Percentiles rank a stretch among this genome's conserved stretches.
phyloP scores from a whole-genome alignment of 805 yeast species.

The Ogataea populi-albae region DNA sequence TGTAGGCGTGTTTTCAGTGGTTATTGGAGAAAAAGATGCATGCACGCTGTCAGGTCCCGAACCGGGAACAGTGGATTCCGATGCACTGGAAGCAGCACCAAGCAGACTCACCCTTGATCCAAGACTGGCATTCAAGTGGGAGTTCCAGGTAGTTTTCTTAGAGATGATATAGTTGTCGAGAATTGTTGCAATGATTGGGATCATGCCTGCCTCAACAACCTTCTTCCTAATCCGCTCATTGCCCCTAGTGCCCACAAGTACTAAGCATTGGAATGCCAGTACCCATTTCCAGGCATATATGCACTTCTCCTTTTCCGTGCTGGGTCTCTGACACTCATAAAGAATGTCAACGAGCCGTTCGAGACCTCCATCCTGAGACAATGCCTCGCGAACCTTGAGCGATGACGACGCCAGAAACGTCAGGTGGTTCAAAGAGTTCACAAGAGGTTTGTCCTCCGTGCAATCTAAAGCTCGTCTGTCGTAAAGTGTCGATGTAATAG shows the following conservation, averaged over 20 bases:
- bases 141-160: conserved; percentile 22
- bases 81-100: conserved; percentile 7
- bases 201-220: conserved; percentile 87
- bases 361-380: conserved; percentile 86
- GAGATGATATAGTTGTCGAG: conserved; percentile 72
- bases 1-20: conserved; percentile 5
- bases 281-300: conserved; percentile 96
- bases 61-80: too few relatives aligned
- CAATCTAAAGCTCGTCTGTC: conserved; percentile 92
- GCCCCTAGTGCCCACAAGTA: conserved; percentile 89
- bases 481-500: conserved; percentile 83
- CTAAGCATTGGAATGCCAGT: conserved; percentile 86
- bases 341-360: conserved; percentile 83
- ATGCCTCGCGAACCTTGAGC: conserved; percentile 85
- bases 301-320: conserved; percentile 40
- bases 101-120: too few relatives aligned
- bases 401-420: conserved; percentile 84
- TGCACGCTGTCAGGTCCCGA: too few relatives aligned
- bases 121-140: too few relatives aligned
- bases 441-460: conserved; percentile 83
- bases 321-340: conserved; percentile 63
- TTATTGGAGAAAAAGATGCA: conserved; percentile 13
- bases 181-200: conserved; percentile 88
- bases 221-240: conserved; percentile 80
- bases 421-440: conserved; percentile 86